Percentiles rank a stretch among this genome's conserved stretches.
phyloP scores from a whole-genome alignment of 305 asterid genomes.

The Andrographis paniculata region DNA sequence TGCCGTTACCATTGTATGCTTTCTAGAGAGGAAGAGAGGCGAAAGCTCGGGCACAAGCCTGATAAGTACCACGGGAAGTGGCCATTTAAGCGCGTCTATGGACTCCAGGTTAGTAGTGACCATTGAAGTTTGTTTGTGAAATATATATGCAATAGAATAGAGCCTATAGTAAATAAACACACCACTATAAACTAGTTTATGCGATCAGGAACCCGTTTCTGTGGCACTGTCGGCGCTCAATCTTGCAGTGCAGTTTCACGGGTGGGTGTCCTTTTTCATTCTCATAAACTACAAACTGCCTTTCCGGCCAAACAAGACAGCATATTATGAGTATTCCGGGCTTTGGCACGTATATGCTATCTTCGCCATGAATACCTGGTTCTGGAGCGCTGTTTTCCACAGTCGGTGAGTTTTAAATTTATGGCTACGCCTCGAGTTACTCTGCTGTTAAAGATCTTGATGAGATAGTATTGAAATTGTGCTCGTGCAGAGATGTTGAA shows the following conservation, averaged over 20 bases:
- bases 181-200: conserved; percentile 15
- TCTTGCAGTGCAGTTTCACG: conserved; percentile 91
- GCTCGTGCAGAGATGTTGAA: conserved; percentile 59
- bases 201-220: conserved; percentile 89
- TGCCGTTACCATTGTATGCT: conserved; percentile 91
- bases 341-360: conserved; percentile 78
- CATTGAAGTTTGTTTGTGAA: conserved; percentile 6
- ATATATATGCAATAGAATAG: no score
- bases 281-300: conserved; percentile 85
- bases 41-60: conserved; percentile 62
- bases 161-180: no score
- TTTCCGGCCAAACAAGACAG: conserved; percentile 52
- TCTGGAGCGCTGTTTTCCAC: conserved; percentile 93
- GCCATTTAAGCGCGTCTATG: conserved; percentile 78
- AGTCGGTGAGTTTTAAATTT: conserved; percentile 90
- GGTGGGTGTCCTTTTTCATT: conserved; percentile 93
- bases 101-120: conserved; percentile 59
- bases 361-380: conserved; percentile 78
- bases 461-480: no score
- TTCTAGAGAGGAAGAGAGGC: conserved; percentile 76
- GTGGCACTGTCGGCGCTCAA: conserved; percentile 88
- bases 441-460: no score
- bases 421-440: no score
- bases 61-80: conserved; percentile 89
- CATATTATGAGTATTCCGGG: conserved; percentile 85